phyloP scores from a whole-genome alignment of 306 rosid species.

The Argentina anserina region DNA sequence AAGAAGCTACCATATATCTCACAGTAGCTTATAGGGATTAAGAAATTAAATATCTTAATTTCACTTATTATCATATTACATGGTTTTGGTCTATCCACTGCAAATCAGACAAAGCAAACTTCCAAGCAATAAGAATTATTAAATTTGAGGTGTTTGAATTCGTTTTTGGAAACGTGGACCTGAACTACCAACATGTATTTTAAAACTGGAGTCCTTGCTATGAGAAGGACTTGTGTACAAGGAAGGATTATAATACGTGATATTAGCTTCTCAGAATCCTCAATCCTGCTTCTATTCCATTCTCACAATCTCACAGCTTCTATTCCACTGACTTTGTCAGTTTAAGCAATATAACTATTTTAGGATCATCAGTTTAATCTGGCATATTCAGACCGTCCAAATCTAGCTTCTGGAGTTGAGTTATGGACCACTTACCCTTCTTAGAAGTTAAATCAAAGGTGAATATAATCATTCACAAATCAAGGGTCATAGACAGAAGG shows the following conservation, averaged over 20 bases:
- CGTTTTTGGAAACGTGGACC: slow-evolving; percentile 59
- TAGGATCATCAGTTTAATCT: background rate
- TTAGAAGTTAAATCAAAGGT: slow-evolving; percentile 12
- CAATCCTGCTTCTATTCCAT: slow-evolving; percentile 99
- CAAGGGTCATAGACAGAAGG: background rate
- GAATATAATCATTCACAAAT: slow-evolving; percentile 1
- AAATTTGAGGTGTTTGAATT: slow-evolving; percentile 37
- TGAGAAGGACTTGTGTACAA: slow-evolving; percentile 23
- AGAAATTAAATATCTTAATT: slow-evolving; percentile 29
- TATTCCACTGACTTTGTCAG: slow-evolving; percentile 94
- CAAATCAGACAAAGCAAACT: slow-evolving; percentile 47
- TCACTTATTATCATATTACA: slow-evolving; percentile 28
- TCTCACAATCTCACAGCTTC: slow-evolving; percentile 99
- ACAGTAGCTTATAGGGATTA: slow-evolving; percentile 45
- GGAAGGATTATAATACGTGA: slow-evolving; percentile 36
- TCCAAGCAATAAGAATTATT: slow-evolving; percentile 38
- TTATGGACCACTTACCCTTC: slow-evolving; percentile 46
- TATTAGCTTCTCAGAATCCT: slow-evolving; percentile 58
- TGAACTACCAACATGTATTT: slow-evolving; percentile 54
- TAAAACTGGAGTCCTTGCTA: slow-evolving; percentile 32
- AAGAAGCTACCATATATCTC: slow-evolving; percentile 34
- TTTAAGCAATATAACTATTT: slow-evolving; percentile 16
- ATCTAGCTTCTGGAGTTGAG: slow-evolving; percentile 4
- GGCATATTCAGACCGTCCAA: slow-evolving; percentile 9
- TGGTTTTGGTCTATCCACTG: slow-evolving; percentile 25